Percentiles rank a stretch among this genome's conserved stretches.
These are phyloP conservation scores for Boehmeria nivea DNA, from an alignment of 306 rosid genomes.

Conservation along the genomic window DNA sequence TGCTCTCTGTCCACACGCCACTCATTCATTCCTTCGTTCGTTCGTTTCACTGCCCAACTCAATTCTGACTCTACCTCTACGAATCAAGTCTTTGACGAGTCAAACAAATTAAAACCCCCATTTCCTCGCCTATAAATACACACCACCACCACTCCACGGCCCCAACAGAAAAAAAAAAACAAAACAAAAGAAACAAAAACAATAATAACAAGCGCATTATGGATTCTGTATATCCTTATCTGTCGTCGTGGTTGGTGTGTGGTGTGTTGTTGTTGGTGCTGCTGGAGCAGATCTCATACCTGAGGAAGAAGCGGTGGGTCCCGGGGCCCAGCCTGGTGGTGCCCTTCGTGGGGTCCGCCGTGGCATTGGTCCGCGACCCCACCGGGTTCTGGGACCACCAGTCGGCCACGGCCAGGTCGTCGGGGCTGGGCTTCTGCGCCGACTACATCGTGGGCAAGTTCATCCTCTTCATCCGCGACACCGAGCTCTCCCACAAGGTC, in stretches of 20 bases:
- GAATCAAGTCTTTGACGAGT: background rate
- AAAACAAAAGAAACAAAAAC: no score
- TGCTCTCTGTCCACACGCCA: no score
- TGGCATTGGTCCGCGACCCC: slow-evolving; percentile 54
- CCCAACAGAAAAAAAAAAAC: background rate
- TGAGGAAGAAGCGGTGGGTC: slow-evolving; percentile 35
- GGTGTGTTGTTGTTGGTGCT: slow-evolving; percentile 32
- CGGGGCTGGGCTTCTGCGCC: slow-evolving; percentile 46
- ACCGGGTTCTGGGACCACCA: slow-evolving; percentile 71
- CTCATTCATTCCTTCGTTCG: no score
- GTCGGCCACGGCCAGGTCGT: slow-evolving; percentile 43
- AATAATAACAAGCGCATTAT: background rate
- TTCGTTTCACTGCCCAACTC: background rate
- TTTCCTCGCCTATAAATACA: background rate
- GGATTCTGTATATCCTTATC: background rate
- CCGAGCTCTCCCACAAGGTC: slow-evolving; percentile 70
- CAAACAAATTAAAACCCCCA: background rate
- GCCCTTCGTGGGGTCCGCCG: slow-evolving; percentile 72
- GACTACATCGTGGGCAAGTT: slow-evolving; percentile 76
- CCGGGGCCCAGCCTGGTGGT: slow-evolving; percentile 62
- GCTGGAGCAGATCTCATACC: slow-evolving; percentile 62
- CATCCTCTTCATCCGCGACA: slow-evolving; percentile 67
- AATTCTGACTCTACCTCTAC: background rate
- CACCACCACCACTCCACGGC: background rate
- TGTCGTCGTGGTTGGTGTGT: slow-evolving; percentile 31